Percentiles rank a stretch among this genome's conserved stretches.
Conservation (phyloP, 2,329 filamentous ascomycete genomes). For the Ophiostoma tasmaniense region DNA sequence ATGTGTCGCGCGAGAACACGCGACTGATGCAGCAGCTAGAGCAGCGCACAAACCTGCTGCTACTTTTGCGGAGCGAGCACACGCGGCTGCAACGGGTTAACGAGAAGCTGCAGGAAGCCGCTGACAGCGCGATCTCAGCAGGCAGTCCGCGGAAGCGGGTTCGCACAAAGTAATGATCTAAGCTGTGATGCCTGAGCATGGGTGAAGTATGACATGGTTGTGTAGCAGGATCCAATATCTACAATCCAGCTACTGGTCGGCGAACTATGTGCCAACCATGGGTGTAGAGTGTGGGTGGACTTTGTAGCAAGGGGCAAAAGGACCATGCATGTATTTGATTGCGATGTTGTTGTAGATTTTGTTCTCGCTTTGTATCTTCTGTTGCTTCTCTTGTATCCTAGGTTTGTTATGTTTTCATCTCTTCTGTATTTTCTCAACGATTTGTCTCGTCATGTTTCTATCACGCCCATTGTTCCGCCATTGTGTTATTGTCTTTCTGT, state of each 20-base stretch:
- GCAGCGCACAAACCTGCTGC: constrained; percentile 6
- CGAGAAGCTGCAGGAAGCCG: constrained; percentile 8
- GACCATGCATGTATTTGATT: background rate
- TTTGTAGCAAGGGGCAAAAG: background rate
- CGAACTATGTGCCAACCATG: background rate
- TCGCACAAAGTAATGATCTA: background rate
- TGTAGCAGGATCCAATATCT: background rate
- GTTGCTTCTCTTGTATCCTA: background rate
- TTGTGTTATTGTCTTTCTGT: background rate
- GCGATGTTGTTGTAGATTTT: background rate
- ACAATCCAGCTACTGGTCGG: background rate
- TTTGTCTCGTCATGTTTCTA: background rate
- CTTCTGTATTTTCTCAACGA: background rate
- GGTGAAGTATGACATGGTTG: background rate
- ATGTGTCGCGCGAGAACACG: constrained; percentile 13
- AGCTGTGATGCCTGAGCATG: background rate
- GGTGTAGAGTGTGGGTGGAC: background rate
- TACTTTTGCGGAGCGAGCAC: constrained; percentile 12
- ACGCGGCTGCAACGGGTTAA: constrained; percentile 15
- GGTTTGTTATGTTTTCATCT: background rate
- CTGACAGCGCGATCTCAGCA: background rate
- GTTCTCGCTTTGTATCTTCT: background rate
- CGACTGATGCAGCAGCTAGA: constrained; percentile 9
- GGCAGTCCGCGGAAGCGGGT: background rate
- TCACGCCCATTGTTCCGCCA: background rate